Base-by-base conservation (phyloP, 2,329 filamentous ascomycete genomes). In the Fusarium dimerum region DNA sequence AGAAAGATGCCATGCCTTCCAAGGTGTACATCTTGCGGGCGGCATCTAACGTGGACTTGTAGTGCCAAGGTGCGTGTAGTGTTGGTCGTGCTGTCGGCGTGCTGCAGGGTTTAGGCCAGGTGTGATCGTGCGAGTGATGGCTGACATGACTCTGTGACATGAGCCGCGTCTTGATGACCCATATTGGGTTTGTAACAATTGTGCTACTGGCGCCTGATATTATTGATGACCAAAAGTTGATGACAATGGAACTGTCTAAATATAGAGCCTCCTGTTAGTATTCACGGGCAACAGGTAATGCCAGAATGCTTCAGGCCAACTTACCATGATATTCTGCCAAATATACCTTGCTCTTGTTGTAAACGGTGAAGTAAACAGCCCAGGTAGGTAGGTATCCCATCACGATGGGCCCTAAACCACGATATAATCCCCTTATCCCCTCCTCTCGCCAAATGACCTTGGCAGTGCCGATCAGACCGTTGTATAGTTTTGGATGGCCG, bases 321-420 rank as follows among this genome's bases (percentile, higher is more conserved):
- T 40, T 76, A 89, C 86, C 82, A 66, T 87, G 82, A 57, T 86
- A 77, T 47, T 86, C 78, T 61, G 83, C 83, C 69, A 92, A 82
- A 64, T 83, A 86, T 47, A 83, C 83, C 71, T 95, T 94, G 66
- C 89, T 89, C 68, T 88, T 88, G 71, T 97, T 94, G 73, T 99
- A 99, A 38, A 97, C 89, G 18, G 91, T 95, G 73, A 99, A 90
- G 81, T 95, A 99, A 47, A 99, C 93, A 20, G 93, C 94, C 94
- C 94, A 99, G 0, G 94, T 99, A 5, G 94, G 94, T 54, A 99
- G 76, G 72, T 99, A 99, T 12, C 94, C 94, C 68, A 99, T 76
- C 63, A 99, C 85, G 78, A 99, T 97, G 16, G 94, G 94, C 0
- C 92, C 92, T 47, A 99, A 77, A 12, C 94, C 94, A 71, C 94